Conservation (phyloP, 441 rosid species). For the Francoa sonchifolia region DNA sequence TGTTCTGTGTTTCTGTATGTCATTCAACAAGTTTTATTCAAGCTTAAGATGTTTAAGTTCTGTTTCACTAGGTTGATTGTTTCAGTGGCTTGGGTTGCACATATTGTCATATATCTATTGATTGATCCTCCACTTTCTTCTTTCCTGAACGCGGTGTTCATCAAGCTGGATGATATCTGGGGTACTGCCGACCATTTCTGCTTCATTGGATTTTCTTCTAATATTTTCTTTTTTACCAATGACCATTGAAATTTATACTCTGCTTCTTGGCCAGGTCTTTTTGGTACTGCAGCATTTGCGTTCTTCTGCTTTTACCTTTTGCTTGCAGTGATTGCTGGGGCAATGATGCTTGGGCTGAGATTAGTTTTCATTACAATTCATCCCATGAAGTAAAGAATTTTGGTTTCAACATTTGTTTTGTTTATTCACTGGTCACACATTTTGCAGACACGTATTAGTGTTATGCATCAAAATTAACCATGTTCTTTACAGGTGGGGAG, state of each 20-base stretch:
- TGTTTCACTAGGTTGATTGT: conserved; percentile 59
- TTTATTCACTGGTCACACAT: not conserved
- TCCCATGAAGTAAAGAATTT: conserved; percentile 81
- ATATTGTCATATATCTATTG: conserved; percentile 76
- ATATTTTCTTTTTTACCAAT: no score
- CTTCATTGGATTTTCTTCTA: not conserved
- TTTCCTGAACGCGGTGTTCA: conserved; percentile 89
- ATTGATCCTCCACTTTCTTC: conserved; percentile 86
- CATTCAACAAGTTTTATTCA: no score
- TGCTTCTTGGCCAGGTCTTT: conserved; percentile 54
- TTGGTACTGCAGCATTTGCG: conserved; percentile 96
- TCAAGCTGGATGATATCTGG: conserved; percentile 95
- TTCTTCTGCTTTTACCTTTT: conserved; percentile 98
- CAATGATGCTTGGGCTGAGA: conserved; percentile 98
- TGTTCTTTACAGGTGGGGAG: conserved; percentile 80
- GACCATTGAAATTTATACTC: conserved; percentile 9
- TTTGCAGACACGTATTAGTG: conserved; percentile 3
- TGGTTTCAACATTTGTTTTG: conserved; percentile 10
- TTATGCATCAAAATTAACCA: no score
- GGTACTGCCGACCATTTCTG: conserved; percentile 35
- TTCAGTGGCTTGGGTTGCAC: conserved; percentile 95
- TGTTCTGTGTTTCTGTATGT: no score
- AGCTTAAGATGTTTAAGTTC: not conserved
- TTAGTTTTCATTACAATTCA: conserved; percentile 87
- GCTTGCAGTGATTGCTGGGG: conserved; percentile 95